Evolutionary conservation across 2,329 filamentous ascomycete genomes (phyloP), one percentile per base, ranked within the genome.

Genomic region (Pseudocercospora vitis): DNA sequence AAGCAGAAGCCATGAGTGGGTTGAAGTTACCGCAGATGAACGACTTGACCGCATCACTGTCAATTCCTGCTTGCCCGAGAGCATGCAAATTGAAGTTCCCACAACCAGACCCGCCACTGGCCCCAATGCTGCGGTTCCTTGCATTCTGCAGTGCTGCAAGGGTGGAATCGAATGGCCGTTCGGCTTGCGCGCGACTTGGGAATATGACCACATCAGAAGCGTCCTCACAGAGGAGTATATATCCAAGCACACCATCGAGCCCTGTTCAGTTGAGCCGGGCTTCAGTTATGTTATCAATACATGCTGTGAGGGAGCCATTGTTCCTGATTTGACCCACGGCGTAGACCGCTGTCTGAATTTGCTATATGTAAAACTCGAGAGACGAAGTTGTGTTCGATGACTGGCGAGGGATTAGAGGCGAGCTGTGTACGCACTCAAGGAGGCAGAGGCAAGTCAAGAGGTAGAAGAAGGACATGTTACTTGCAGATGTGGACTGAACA

Each of bases 151-250:
- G 40, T 18, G 8, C n/a, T 9, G 28, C 31, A 11, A 45, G 28
- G 7, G 23, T 31, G 40, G 21, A 7, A 4, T 16, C 16, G 11
- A 23, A 14, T 14, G 37, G 23, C 7, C 14, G 14, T n/a, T 14
- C 21, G 29, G 42, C 50, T 52, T 46, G 50, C 7, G 26, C 33
- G n/a, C 35, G 14, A 19, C 47, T 46, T 11, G 50, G 39, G n/a
- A 52, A 52, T 29, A 52, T 24, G 2, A 52, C 19, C n/a, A 52
- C 16, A 4, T 40, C 50, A 19, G 31, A 2, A 9, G 40, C 23
- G 19, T 21, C 23, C n/a, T 52, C 50, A 40, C 50, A 52, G 8
- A 42, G 37, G n/a, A 42, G 37, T 8, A 42, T 18, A 26, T 42
- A 21, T 21, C 37, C 37, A 3, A 42, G 37, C 8, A 7, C 3